Conservation (phyloP, 2,329 filamentous ascomycete species). For the Neonectria punicea region DNA sequence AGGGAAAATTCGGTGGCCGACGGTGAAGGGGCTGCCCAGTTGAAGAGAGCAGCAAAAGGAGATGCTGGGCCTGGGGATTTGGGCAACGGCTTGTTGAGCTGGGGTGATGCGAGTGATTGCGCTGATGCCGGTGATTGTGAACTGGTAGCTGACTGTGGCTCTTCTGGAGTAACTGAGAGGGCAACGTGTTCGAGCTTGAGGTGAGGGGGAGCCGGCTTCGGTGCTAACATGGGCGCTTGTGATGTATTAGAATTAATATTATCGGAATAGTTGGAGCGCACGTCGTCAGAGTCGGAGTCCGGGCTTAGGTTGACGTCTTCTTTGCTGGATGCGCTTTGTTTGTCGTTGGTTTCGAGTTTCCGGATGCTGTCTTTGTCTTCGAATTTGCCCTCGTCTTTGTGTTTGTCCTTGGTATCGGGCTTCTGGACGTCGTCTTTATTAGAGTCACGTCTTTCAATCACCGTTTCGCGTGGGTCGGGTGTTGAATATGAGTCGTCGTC, state of each 20-base stretch:
- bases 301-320: slow-evolving; percentile 5
- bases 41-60: slow-evolving; percentile 64
- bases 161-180: slow-evolving; percentile 41
- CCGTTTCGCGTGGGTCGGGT: slow-evolving; percentile 41
- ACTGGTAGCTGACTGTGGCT: slow-evolving; percentile 37
- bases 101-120: slow-evolving; percentile 45
- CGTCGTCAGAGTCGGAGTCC: slow-evolving; percentile 43
- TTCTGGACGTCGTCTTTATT: slow-evolving; percentile 42
- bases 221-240: slow-evolving; percentile 60
- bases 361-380: slow-evolving; percentile 9
- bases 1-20: slow-evolving; percentile 63
- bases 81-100: slow-evolving; percentile 65
- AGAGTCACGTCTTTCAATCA: slow-evolving; percentile 36
- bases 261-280: slow-evolving; percentile 40
- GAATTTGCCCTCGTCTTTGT: slow-evolving; percentile 34
- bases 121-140: slow-evolving; percentile 44
- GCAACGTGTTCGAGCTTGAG: slow-evolving; percentile 60
- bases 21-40: slow-evolving; percentile 60
- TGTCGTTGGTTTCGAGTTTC: slow-evolving; percentile 37
- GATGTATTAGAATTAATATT: slow-evolving; percentile 52
- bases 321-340: slow-evolving; percentile 28
- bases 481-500: slow-evolving; percentile 45
- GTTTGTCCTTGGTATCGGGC: slow-evolving; percentile 36
- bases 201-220: slow-evolving; percentile 63
- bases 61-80: slow-evolving; percentile 61